phyloP scores from a whole-genome alignment of 768 basidiomycete species.

The Mycena floridula region DNA sequence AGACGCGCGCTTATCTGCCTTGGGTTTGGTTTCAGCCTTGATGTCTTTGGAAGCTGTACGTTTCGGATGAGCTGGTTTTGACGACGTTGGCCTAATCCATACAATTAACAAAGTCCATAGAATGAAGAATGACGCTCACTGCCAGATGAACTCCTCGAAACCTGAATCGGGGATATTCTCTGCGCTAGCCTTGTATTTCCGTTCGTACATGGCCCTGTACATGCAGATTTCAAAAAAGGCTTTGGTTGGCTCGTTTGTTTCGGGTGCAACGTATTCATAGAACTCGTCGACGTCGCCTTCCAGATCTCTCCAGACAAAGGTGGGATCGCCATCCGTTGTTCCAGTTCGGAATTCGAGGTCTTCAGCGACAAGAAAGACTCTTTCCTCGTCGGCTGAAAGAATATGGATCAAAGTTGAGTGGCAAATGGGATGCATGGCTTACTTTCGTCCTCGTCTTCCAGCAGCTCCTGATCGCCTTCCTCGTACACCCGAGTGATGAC shows the following conservation, averaged over 20 bases:
- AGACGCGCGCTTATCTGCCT: background rate
- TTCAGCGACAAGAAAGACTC: conserved; percentile 86
- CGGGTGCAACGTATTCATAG: conserved; percentile 85
- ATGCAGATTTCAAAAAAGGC: conserved; percentile 92
- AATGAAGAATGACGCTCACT: conserved; percentile 58
- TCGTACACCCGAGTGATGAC: conserved; percentile 97
- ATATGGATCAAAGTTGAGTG: background rate
- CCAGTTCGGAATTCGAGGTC: conserved; percentile 83
- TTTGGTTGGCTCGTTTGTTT: conserved; percentile 74
- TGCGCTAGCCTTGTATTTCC: conserved; percentile 74
- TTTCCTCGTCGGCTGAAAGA: conserved; percentile 81
- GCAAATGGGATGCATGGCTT: conserved; percentile 18
- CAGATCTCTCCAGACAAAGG: conserved; percentile 88
- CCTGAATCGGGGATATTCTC: conserved; percentile 62
- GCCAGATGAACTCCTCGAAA: conserved; percentile 76
- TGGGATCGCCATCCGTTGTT: conserved; percentile 67
- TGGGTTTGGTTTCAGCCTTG: conserved; percentile 16
- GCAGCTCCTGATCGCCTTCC: conserved; percentile 90
- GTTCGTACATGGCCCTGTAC: conserved; percentile 94
- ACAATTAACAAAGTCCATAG: background rate
- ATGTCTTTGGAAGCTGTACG: background rate
- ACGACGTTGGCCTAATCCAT: background rate
- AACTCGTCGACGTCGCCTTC: conserved; percentile 89
- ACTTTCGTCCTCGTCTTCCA: conserved; percentile 94
- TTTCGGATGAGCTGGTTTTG: background rate